Evolutionary conservation across 139 green algal species (phyloP).

Genomic region (Closterium sp.): DNA sequence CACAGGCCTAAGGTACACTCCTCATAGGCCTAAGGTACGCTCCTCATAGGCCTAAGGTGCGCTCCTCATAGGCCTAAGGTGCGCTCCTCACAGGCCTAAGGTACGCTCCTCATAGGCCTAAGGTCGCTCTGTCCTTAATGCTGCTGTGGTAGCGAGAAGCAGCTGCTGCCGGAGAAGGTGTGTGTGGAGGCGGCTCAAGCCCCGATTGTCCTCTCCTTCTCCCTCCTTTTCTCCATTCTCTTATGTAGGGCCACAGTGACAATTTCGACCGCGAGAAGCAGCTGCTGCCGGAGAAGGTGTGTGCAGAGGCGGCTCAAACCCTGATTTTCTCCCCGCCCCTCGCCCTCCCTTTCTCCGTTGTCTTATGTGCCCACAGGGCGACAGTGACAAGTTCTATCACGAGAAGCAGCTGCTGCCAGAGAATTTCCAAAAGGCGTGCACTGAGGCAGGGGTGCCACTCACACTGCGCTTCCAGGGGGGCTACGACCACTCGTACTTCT

Average conservation of each 20-base stretch:
- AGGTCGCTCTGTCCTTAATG: background rate
- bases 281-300: constrained; percentile 66
- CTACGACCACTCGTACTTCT: constrained; percentile 95
- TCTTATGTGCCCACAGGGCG: background rate
- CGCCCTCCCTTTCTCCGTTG: background rate
- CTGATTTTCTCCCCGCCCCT: background rate
- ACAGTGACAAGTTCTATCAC: constrained; percentile 79
- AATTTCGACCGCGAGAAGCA: constrained; percentile 80
- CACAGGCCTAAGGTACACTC: too few relatives aligned
- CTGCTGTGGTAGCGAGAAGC: background rate
- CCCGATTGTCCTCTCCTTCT: background rate
- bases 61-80: too few relatives aligned
- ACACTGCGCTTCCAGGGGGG: constrained; percentile 77
- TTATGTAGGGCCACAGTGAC: constrained; percentile 54
- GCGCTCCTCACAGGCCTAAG: background rate
- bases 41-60: too few relatives aligned
- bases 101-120: background rate
- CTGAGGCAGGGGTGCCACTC: constrained; percentile 56
- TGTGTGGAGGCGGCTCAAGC: background rate
- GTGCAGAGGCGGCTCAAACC: background rate
- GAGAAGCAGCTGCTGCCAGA: constrained; percentile 75
- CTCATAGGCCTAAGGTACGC: too few relatives aligned
- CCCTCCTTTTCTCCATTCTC: background rate
- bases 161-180: background rate
- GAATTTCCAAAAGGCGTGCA: constrained; percentile 68